phyloP scores from a whole-genome alignment of 2,329 filamentous ascomycete genomes.

The Alternaria arborescens region DNA sequence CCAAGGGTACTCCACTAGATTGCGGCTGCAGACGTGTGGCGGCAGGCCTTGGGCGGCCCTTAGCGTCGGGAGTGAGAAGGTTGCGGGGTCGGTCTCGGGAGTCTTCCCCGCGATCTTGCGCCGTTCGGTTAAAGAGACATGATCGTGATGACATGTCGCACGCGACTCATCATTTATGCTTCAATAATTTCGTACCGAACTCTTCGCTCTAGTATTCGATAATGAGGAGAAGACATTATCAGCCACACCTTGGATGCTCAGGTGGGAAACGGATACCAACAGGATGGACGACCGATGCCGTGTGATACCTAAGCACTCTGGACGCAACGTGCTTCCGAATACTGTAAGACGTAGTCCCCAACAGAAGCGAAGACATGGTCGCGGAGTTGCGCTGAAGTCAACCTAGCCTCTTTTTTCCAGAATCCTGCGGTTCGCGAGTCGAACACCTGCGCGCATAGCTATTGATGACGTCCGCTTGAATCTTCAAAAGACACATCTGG shows the following conservation, averaged over 20 bases:
- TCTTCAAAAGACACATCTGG: conserved; percentile 51
- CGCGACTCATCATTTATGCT: conserved; percentile 23
- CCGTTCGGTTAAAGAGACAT: not conserved
- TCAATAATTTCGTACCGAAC: not conserved
- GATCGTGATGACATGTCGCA: conserved; percentile 19
- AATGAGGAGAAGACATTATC: too few species aligned
- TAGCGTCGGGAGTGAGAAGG: conserved; percentile 21
- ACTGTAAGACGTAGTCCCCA: conserved; percentile 29
- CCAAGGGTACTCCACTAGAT: conserved; percentile 3
- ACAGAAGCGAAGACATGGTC: too few species aligned
- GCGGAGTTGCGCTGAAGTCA: conserved; percentile 15
- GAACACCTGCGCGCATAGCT: conserved; percentile 46
- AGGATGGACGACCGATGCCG: conserved; percentile 38
- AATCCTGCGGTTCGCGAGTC: conserved; percentile 52
- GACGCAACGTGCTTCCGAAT: conserved; percentile 41
- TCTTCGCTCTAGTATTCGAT: not conserved
- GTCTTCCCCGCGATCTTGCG: conserved; percentile 24
- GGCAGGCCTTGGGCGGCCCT: conserved; percentile 16
- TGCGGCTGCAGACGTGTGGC: conserved; percentile 4
- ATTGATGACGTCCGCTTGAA: conserved; percentile 53
- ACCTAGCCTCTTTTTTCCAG: conserved; percentile 51
- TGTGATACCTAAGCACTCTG: conserved; percentile 40
- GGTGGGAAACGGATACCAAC: not conserved
- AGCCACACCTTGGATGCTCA: not conserved
- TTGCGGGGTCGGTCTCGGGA: conserved; percentile 33